These are phyloP conservation scores for Bacterosira constricta DNA, from an alignment of 108 stramenopile species.

Conservation along the genomic window DNA sequence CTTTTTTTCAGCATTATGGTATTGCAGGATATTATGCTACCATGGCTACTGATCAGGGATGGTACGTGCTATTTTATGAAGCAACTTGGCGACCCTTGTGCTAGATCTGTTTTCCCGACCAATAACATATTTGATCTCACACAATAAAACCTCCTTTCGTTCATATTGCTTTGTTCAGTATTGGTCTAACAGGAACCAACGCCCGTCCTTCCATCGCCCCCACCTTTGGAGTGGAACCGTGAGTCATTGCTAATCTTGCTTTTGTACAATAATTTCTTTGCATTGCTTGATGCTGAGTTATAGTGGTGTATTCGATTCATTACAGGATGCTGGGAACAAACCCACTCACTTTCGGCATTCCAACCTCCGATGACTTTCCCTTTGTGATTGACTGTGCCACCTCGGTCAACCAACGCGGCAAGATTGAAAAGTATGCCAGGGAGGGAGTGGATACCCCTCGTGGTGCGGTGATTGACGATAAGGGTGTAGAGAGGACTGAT, in stretches of 20 bases:
- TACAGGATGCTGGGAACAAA: constrained; percentile 57
- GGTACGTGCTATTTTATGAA: constrained; percentile 15
- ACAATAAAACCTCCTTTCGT: not conserved
- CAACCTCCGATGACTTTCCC: constrained; percentile 56
- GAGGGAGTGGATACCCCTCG: constrained; percentile 61
- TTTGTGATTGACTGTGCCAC: constrained; percentile 77
- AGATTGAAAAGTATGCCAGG: constrained; percentile 66
- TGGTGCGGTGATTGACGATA: constrained; percentile 64
- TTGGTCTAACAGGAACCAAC: constrained; percentile 71
- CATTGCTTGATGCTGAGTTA: no score
- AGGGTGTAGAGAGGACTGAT: constrained; percentile 64
- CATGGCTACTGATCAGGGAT: constrained; percentile 67
- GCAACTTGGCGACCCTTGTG: not conserved
- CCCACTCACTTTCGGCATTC: constrained; percentile 66
- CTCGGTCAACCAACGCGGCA: constrained; percentile 66
- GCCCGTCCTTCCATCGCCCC: constrained; percentile 72
- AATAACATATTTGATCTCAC: not conserved
- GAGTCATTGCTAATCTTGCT: constrained; percentile 41
- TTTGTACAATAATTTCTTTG: no score
- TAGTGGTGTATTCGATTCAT: no score
- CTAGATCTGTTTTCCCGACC: not conserved
- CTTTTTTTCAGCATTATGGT: constrained; percentile 48
- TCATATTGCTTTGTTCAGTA: constrained; percentile 9
- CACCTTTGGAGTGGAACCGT: constrained; percentile 68
- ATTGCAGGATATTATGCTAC: constrained; percentile 75